Percentiles rank a stretch among this genome's conserved stretches.
Evolutionary conservation across 176 grass and related monocot species (phyloP).

Genomic region (Eleusine indica): DNA sequence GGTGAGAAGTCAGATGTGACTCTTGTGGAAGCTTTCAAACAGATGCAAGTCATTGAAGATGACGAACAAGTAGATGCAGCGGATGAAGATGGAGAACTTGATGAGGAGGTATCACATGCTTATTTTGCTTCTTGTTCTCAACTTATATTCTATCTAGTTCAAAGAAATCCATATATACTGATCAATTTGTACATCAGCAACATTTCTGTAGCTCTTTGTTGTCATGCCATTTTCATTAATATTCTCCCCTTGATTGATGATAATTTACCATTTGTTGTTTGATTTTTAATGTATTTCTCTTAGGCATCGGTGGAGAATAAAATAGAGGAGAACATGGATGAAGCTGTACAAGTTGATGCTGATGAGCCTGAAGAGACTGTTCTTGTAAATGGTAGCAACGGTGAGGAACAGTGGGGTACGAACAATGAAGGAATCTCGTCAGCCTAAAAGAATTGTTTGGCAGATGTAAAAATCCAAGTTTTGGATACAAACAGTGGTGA

Average conservation of each 20-base stretch:
- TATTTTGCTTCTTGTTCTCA: constrained; percentile 3
- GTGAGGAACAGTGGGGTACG: constrained; percentile 84
- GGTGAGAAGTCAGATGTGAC: constrained; percentile 64
- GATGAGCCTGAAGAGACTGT: constrained; percentile 63
- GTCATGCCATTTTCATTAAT: constrained; percentile 18
- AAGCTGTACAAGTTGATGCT: constrained; percentile 68
- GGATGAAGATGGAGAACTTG: constrained; percentile 70
- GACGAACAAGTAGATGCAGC: constrained; percentile 55
- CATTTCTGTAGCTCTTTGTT: constrained; percentile 5
- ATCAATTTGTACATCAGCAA: constrained; percentile 15
- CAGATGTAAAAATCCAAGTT: constrained; percentile 46
- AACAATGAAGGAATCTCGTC: constrained; percentile 64
- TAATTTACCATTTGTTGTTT: constrained; percentile 14
- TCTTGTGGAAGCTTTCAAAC: constrained; percentile 93
- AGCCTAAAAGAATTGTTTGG: constrained; percentile 58
- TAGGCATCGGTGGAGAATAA: constrained; percentile 51
- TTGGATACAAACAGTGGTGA: constrained; percentile 45
- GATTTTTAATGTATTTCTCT: constrained; percentile 11
- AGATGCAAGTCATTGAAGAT: constrained; percentile 78
- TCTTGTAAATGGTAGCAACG: constrained; percentile 90
- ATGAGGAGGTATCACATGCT: constrained; percentile 57
- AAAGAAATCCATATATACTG: neutral
- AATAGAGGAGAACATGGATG: constrained; percentile 61
- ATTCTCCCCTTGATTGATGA: constrained; percentile 20
- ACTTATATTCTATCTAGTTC: constrained; percentile 10